Conservation (phyloP, 768 basidiomycete species). For the Amanita jacksonii region DNA sequence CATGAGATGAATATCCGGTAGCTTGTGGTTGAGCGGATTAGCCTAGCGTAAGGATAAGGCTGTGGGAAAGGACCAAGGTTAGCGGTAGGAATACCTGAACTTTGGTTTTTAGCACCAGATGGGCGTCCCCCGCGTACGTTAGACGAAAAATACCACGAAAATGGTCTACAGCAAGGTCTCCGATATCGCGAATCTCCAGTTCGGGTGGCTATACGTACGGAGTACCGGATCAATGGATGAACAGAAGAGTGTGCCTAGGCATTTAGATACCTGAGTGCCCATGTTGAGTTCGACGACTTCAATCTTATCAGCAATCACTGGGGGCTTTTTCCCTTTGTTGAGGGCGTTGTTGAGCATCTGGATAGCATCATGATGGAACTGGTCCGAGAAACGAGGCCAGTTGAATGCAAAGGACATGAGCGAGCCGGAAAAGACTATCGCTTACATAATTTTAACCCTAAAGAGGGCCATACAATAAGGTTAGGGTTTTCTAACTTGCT, state of each 20-base stretch:
- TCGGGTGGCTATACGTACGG: slow-evolving; percentile 96
- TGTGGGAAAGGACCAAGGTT: not conserved
- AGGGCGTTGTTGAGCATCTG: slow-evolving; percentile 95
- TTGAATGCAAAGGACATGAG: slow-evolving; percentile 85
- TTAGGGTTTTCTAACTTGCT: slow-evolving; percentile 12
- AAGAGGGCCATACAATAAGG: slow-evolving; percentile 11
- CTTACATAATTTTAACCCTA: slow-evolving; percentile 7
- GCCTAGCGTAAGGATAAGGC: slow-evolving; percentile 40
- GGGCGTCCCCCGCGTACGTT: slow-evolving; percentile 90
- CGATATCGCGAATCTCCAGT: slow-evolving; percentile 94
- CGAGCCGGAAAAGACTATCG: no score
- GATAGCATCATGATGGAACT: slow-evolving; percentile 93
- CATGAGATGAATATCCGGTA: slow-evolving; percentile 84
- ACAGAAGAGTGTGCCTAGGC: slow-evolving; percentile 4
- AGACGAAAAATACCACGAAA: slow-evolving; percentile 96
- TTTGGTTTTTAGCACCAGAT: slow-evolving; percentile 81
- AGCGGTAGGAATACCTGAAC: slow-evolving; percentile 66
- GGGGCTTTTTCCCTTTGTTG: slow-evolving; percentile 95
- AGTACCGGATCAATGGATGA: not conserved
- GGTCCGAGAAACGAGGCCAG: slow-evolving; percentile 96
- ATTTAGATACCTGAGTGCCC: slow-evolving; percentile 75
- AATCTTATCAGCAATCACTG: slow-evolving; percentile 94
- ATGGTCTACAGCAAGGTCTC: slow-evolving; percentile 90
- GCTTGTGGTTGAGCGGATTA: slow-evolving; percentile 90
- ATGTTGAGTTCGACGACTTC: slow-evolving; percentile 99